Evolutionary conservation across 2,329 filamentous ascomycete genomes (phyloP), one percentile per base, ranked within the genome.

Genomic region (Cryphonectria radicalis): DNA sequence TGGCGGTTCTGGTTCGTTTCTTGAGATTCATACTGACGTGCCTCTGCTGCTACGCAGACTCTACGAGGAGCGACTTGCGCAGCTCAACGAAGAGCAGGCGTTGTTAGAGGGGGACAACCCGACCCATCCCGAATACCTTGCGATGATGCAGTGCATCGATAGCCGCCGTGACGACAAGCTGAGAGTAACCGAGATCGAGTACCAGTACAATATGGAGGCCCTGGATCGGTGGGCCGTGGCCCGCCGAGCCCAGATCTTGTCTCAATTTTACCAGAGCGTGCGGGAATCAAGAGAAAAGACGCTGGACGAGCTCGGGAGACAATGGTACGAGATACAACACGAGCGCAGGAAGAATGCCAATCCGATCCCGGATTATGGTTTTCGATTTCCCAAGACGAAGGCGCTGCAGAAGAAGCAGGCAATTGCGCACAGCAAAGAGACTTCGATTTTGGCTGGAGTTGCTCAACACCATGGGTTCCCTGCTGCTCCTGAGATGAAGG

Each of bases 401-500:
- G 88, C 91, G 40, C 91, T 95, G 77, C 93, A 95, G 77, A 88
- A 97, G 72, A 87, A 90, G 73, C 93, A 98, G 74, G 95, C 97
- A 76, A 88, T 94, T 66, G 92, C 95, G 63, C 98, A 98, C 83
- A 98, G 97, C 80, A 93, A 92, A 75, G 96, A 99, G 80, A 95
- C 99, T 5, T 97, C 95, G 0, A 90, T 98, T 40, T 84, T 99
- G 70, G 91, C 95, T 7, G 95, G 95, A 53, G 87, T 98, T 67
- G 95, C 95, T 50, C 98, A 98, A 82, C 95, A 98, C 79, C 91
- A 97, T 77, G 96, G 96, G 35, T 99, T 99, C 82, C 96, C 96
- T 50, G 95, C 95, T 43, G 96, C 95, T n/a, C 96, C 96, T 28
- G 87, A 93, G 46, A 91, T 99, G 81, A 86, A 86, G 71, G 88